These are phyloP conservation scores for Triadica sebifera DNA, from an alignment of 345 rosid species.

Conservation along the genomic window DNA sequence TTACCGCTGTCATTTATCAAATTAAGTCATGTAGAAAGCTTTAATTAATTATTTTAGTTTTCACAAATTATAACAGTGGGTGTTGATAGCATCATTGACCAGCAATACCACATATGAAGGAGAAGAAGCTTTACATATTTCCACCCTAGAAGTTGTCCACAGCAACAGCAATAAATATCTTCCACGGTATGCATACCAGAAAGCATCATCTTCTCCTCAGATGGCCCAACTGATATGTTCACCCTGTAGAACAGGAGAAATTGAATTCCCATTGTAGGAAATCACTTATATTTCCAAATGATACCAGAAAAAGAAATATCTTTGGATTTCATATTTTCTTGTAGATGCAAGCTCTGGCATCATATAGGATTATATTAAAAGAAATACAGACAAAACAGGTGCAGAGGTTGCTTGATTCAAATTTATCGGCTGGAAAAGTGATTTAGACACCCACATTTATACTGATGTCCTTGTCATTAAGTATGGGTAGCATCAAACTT, in stretches of 20 bases:
- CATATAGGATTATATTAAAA: not conserved
- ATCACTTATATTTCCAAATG: not conserved
- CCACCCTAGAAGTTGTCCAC: conserved; percentile 52
- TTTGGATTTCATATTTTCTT: not conserved
- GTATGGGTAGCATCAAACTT: not conserved
- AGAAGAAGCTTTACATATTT: conserved; percentile 38
- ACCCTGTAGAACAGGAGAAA: conserved; percentile 23
- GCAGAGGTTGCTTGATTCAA: not conserved
- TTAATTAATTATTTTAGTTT: too few relatives aligned
- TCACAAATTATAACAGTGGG: too few relatives aligned
- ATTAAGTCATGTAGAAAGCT: too few relatives aligned
- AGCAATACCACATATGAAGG: not conserved
- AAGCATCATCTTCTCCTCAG: conserved; percentile 41
- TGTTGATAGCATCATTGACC: not conserved
- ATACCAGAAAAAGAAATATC: not conserved
- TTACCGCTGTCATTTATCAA: not conserved
- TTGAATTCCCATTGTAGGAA: not conserved
- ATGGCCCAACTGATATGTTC: conserved; percentile 34
- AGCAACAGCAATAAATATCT: conserved; percentile 47
- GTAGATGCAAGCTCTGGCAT: not conserved
- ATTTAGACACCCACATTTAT: not conserved
- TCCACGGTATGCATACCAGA: conserved; percentile 46
- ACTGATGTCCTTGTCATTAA: not conserved
- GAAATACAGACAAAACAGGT: not conserved
- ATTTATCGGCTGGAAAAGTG: not conserved